Evolutionary conservation across 768 basidiomycete genomes (phyloP), one percentile per base, ranked within the genome.

Genomic region (Mycena indigotica): DNA sequence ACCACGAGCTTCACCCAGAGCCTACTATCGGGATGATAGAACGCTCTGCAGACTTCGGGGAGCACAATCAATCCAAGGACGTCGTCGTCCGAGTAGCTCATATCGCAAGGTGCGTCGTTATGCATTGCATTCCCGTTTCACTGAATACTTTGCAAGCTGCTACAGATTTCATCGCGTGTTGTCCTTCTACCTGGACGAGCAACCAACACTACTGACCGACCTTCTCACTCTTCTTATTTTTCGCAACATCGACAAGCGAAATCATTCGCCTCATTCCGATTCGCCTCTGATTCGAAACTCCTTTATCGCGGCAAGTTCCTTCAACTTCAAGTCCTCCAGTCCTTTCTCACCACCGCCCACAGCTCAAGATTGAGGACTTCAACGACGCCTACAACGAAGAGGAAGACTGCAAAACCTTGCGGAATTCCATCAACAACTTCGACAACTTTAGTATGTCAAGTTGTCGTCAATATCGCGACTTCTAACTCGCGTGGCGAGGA

Each of bases 11-110:
- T n/a, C n/a, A n/a, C n/a, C n/a, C n/a, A n/a, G n/a, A n/a, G n/a
- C n/a, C 97, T 29, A 92, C 96, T 32, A 79, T 98, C 64, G 93
- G 95, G 4, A 99, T 98, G 95, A 98, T 98, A 71, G 97, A 99
- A 72, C 89, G 95, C 19, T 92, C 97, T 2, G 84, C 93, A n/a
- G 94, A 97, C 73, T 94, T 94, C 50, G 98, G 95, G 95, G 97
- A 99, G 55, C 97, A 99, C 77, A 95, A 93, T 67, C 96, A 98
- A 72, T 99, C 98, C 87, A 98, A 98, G 82, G 97, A 98, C 65
- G 88, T 97, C 56, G 84, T 97, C 54, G 92, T 98, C 68, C 91
- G 95, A 58, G 95, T 91, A 21, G 96, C 97, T 46, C 98, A 99
- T 68, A 85, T 98, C 60, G 97, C 98, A 77, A 98, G 98, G 91